Percentiles rank a stretch among this genome's conserved stretches.
phyloP scores from a whole-genome alignment of 352 stramenopile species.

The Pseudoperonospora humuli region DNA sequence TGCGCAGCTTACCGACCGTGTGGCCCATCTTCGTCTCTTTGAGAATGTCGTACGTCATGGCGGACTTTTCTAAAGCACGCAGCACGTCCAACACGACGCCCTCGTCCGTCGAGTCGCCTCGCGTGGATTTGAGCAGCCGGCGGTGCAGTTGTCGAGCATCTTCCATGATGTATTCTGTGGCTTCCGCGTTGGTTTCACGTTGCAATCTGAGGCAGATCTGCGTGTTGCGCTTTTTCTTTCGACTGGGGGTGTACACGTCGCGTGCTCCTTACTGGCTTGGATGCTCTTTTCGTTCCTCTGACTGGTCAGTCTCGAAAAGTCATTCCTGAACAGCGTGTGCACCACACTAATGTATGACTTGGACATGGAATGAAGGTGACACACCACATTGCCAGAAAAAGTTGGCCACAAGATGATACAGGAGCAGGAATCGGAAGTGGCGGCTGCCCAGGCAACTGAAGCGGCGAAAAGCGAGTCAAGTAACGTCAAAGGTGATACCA shows the following conservation, averaged over 20 bases:
- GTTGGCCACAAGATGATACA: no score
- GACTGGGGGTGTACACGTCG: conserved; percentile 18
- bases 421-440: no score
- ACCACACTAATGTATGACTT: conserved; percentile 3
- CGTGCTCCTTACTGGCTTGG: conserved; percentile 2
- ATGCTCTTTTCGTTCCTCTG: conserved; percentile 6
- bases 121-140: conserved; percentile 64
- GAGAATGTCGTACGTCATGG: conserved; percentile 58
- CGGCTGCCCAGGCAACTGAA: no score
- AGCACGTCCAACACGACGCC: conserved; percentile 54
- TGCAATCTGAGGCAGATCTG: no score
- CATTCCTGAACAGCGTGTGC: conserved; percentile 1
- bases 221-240: conserved; percentile 1
- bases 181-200: background rate
- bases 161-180: conserved; percentile 34
- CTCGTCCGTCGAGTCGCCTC: conserved; percentile 51
- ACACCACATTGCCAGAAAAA: no score
- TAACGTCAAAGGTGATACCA: no score
- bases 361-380: no score
- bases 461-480: no score
- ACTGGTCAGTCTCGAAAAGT: conserved; percentile 12
- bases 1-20: conserved; percentile 83
- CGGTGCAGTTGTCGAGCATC: conserved; percentile 59
- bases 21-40: conserved; percentile 83
- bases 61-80: conserved; percentile 44